Evolutionary conservation across 495 filamentous ascomycete species (phyloP), one percentile per base, ranked within the genome.

Genomic region (Penicillium odoratum): DNA sequence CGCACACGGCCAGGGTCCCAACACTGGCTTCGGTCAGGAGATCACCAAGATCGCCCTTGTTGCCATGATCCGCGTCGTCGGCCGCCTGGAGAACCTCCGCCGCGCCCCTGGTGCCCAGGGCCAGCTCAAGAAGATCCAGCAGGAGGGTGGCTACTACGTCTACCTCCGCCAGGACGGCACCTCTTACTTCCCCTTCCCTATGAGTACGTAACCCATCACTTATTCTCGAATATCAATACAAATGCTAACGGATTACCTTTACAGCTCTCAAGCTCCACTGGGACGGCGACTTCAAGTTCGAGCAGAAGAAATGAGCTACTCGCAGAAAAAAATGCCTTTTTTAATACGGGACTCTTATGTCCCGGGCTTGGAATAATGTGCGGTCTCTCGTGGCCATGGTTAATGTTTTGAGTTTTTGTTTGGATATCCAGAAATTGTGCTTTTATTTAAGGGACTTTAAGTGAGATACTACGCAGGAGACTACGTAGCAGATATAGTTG

Each of bases 151-250:
- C 0, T 84, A 81, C 66, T 83, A 82, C 28, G 68, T 85, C 28
- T 95, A 92, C 61, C 80, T 96, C 75, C 82, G 84, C 51, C 84
- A 89, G 69, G 88, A 95, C 63, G 83, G 85, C 72, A 86, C 86
- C 28, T 78, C 80, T 31, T 85, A 85, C 72, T 89, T 81, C 67
- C 81, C 88, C 7, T 93, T 91, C 78, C 91, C 91, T 0, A 85
- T 81, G 29, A 86, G 82, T 73, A 84, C 78, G 79, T 69, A 46
- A n/a, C 38, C n/a, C 44, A 21, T 25, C 3, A 33, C 1, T 18
- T 33, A 26, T 51, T 48, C 11, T 16, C 16, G 6, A n/a, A 5
- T 28, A 7, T 16, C 13, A 33, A 33, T 10, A n/a, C 18, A 6
- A 11, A 9, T 36, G 48, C 51, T 54, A 53, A 60, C 47, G 13